Percentiles rank a stretch among this genome's conserved stretches.
phyloP scores from a whole-genome alignment of 2,329 filamentous ascomycete genomes.

The Xylaria sp. region DNA sequence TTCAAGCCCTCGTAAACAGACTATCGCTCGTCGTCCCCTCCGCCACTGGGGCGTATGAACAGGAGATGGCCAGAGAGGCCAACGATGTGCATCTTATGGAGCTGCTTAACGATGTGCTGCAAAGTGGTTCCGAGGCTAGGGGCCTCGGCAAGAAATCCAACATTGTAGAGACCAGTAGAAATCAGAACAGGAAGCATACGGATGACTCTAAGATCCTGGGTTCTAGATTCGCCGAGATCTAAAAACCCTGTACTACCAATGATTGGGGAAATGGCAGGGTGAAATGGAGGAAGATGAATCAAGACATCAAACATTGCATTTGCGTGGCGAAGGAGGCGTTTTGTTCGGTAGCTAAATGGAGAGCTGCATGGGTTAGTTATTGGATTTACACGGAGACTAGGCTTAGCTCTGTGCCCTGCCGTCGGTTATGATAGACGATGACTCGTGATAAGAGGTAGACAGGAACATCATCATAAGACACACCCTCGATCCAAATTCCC shows the following conservation, averaged over 20 bases:
- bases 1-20: slow-evolving; percentile 85
- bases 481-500: slow-evolving; percentile 14
- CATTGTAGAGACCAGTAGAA: slow-evolving; percentile 62
- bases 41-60: slow-evolving; percentile 71
- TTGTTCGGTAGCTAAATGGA: slow-evolving; percentile 28
- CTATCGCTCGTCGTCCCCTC: slow-evolving; percentile 83
- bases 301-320: slow-evolving; percentile 43
- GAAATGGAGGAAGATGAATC: neutral
- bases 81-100: slow-evolving; percentile 86
- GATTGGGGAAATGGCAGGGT: neutral
- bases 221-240: slow-evolving; percentile 44
- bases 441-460: slow-evolving; percentile 23
- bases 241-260: slow-evolving; percentile 3
- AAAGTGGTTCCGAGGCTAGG: slow-evolving; percentile 75
- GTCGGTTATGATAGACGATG: slow-evolving; percentile 17
- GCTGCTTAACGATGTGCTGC: slow-evolving; percentile 79
- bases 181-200: slow-evolving; percentile 41
- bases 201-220: slow-evolving; percentile 35
- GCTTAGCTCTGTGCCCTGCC: slow-evolving; percentile 19
- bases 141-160: slow-evolving; percentile 80
- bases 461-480: slow-evolving; percentile 28
- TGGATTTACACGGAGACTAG: slow-evolving; percentile 31
- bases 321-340: slow-evolving; percentile 52
- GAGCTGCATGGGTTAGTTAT: slow-evolving; percentile 30
- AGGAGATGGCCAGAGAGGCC: slow-evolving; percentile 78